A percentile compares a stretch with the other conserved stretches of the same genome.
These are phyloP conservation scores for Botrytis fabae DNA, from an alignment of 2,329 filamentous ascomycete species.

Conservation along the genomic window DNA sequence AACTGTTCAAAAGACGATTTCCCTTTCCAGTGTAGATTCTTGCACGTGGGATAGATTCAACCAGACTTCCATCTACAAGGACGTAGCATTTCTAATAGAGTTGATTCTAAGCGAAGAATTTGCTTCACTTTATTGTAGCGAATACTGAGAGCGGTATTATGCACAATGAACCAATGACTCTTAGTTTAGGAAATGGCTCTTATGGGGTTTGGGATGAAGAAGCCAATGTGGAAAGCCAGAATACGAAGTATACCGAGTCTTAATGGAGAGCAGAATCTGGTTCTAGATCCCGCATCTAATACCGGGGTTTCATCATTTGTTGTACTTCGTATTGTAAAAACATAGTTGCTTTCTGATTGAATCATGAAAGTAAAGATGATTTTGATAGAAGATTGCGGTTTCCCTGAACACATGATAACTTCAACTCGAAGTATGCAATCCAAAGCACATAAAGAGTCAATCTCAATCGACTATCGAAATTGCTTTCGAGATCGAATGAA, in stretches of 20 bases:
- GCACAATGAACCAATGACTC: too few relatives aligned
- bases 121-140: not conserved
- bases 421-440: not conserved
- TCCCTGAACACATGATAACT: not conserved
- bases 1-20: not conserved
- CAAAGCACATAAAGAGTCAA: not conserved
- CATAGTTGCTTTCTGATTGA: not conserved
- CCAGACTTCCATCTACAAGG: too few relatives aligned
- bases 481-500: not conserved
- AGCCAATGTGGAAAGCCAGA: too few relatives aligned
- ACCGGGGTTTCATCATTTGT: not conserved
- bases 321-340: not conserved
- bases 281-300: not conserved
- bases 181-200: too few relatives aligned
- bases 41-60: not conserved
- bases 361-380: accelerated
- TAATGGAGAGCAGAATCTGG: not conserved
- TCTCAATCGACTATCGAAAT: not conserved
- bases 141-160: not conserved
- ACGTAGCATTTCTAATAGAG: too few relatives aligned
- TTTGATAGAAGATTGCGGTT: not conserved
- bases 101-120: not conserved
- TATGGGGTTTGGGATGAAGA: too few relatives aligned
- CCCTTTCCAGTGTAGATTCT: not conserved
- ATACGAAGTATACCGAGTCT: not conserved